Percentiles rank a stretch among this genome's conserved stretches.
These are phyloP conservation scores for Mycena citricolor DNA, from an alignment of 1,284 basidiomycete genomes.

Conservation along the genomic window DNA sequence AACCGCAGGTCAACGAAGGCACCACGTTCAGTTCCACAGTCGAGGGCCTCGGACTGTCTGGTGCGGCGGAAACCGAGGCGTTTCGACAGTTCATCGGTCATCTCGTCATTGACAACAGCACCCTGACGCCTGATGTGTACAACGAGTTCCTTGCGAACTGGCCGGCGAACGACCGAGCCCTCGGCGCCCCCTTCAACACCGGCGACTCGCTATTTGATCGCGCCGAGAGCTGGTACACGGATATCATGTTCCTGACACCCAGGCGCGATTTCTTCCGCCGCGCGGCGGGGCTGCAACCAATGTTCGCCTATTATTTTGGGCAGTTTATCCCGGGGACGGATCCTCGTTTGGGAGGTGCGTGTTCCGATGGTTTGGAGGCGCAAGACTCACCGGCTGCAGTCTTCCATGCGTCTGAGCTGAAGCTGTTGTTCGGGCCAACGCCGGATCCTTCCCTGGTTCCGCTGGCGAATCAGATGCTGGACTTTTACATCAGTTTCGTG, in stretches of 20 bases:
- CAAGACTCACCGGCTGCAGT: conserved; percentile 33
- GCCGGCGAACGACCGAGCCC: conserved; percentile 45
- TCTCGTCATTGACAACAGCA: conserved; percentile 50
- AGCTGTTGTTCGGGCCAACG: conserved; percentile 47
- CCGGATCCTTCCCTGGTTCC: conserved; percentile 41
- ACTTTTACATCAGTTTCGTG: conserved; percentile 4
- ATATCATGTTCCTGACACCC: conserved; percentile 53
- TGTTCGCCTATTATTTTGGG: conserved; percentile 54
- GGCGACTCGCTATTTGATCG: conserved; percentile 60
- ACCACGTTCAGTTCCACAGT: conserved; percentile 42
- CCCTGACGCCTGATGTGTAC: conserved; percentile 41
- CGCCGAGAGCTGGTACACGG: conserved; percentile 54
- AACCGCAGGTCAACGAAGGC: conserved; percentile 55
- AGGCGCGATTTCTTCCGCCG: conserved; percentile 49
- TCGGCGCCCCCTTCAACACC: conserved; percentile 52
- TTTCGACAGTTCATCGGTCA: conserved; percentile 47
- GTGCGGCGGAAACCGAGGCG: conserved; percentile 37
- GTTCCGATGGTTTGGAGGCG: conserved; percentile 7
- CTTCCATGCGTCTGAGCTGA: conserved; percentile 50
- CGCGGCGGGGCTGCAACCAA: conserved; percentile 45
- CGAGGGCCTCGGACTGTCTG: conserved; percentile 35
- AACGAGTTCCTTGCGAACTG: conserved; percentile 40
- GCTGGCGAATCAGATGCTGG: neutral
- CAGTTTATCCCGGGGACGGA: conserved; percentile 56
- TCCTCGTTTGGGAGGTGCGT: conserved; percentile 41